phyloP scores from a whole-genome alignment of 768 basidiomycete species.

The Jaapia argillacea region DNA sequence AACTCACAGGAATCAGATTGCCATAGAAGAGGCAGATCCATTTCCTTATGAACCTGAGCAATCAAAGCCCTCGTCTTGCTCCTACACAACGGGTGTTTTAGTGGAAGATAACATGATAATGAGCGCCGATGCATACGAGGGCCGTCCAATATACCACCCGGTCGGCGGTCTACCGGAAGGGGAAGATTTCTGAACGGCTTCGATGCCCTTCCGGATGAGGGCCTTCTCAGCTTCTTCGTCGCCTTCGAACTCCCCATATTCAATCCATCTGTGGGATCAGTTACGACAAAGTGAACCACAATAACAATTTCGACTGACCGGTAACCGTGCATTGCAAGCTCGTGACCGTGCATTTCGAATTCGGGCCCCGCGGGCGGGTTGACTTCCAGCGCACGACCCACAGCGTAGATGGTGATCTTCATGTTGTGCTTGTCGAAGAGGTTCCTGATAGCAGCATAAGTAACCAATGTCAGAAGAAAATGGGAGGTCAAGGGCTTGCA shows the following conservation, averaged over 20 bases:
- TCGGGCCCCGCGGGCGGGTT: conserved; percentile 4
- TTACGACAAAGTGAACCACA: too few species aligned
- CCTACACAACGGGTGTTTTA: too few species aligned
- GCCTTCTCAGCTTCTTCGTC: conserved; percentile 4
- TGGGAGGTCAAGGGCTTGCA: conserved; percentile 1
- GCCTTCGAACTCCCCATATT: conserved; percentile 3
- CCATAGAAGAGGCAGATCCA: conserved; percentile 5
- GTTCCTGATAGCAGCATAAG: background rate
- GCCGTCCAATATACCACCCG: conserved; percentile 4
- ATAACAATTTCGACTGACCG: conserved; percentile 6
- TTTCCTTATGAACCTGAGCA: conserved; percentile 5
- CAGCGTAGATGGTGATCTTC: conserved; percentile 5
- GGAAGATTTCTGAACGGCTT: background rate
- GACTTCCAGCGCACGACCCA: conserved; percentile 6
- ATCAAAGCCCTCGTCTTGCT: conserved; percentile 3
- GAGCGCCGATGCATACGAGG: background rate
- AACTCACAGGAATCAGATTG: conserved; percentile 5
- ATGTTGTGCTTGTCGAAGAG: conserved; percentile 6
- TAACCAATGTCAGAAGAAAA: background rate
- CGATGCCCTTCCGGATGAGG: conserved; percentile 1
- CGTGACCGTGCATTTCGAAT: conserved; percentile 5
- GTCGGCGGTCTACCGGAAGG: conserved; percentile 5
- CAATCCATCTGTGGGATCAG: conserved; percentile 3
- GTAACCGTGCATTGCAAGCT: conserved; percentile 8
- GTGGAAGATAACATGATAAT: background rate